These are phyloP conservation scores for Candida tibetensis DNA, from an alignment of 805 yeast genomes.

Conservation along the genomic window DNA sequence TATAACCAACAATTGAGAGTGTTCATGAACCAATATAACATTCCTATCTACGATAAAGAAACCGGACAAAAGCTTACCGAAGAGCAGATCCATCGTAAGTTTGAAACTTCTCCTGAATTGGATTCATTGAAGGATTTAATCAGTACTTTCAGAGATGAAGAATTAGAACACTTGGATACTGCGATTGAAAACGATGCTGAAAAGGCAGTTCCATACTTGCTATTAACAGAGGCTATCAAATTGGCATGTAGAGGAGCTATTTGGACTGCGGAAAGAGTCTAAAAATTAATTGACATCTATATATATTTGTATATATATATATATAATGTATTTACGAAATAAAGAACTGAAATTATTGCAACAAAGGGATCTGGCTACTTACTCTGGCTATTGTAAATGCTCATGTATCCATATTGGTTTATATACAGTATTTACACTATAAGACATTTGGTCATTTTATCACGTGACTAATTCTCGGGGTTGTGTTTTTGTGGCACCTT, in stretches of 20 bases:
- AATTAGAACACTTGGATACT: conserved; percentile 90
- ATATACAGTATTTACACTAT: no score
- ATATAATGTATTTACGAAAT: no score
- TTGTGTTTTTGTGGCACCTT: background rate
- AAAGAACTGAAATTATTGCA: no score
- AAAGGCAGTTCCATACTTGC: conserved; percentile 86
- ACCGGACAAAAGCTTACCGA: conserved; percentile 27
- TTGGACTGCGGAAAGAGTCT: conserved; percentile 84
- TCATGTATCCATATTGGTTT: no score
- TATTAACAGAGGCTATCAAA: conserved; percentile 86
- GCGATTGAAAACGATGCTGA: conserved; percentile 92
- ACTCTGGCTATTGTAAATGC: no score
- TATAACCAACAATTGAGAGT: conserved; percentile 86
- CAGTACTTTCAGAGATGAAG: conserved; percentile 85
- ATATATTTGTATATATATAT: no score
- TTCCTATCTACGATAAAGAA: conserved; percentile 36
- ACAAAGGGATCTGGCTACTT: no score
- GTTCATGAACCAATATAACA: conserved; percentile 62
- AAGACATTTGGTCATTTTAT: no score
- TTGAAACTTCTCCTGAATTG: conserved; percentile 52
- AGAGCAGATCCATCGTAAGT: conserved; percentile 21
- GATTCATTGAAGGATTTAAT: conserved; percentile 57
- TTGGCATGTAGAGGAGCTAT: conserved; percentile 83
- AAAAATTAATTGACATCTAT: no score
- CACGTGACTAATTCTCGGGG: no score